A percentile compares a stretch with the other conserved stretches of the same genome.
These are phyloP conservation scores for Boletus sensibilis DNA, from an alignment of 768 basidiomycete genomes.

Conservation along the genomic window DNA sequence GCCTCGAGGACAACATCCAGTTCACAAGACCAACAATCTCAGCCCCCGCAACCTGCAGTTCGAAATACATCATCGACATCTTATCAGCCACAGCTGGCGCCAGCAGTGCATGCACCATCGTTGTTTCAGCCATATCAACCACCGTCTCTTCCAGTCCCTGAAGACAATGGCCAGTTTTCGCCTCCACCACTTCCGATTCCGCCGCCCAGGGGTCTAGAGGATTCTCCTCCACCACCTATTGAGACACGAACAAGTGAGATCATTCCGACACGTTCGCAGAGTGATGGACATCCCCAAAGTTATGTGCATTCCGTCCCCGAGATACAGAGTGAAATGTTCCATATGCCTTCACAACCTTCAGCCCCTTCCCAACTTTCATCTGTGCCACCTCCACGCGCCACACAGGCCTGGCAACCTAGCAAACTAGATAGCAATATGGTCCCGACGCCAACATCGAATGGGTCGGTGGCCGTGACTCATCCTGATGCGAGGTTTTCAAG, in stretches of 20 bases:
- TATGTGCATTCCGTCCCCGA: conserved; percentile 9
- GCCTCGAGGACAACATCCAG: conserved; percentile 24
- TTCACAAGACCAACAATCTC: conserved; percentile 22
- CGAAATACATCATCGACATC: conserved; percentile 7
- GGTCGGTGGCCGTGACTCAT: not conserved
- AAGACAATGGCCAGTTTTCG: conserved; percentile 22
- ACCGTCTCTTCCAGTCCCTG: conserved; percentile 17
- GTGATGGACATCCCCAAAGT: not conserved
- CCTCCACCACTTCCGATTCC: conserved; percentile 32
- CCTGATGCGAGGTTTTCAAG: conserved; percentile 9
- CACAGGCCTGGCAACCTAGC: conserved; percentile 8
- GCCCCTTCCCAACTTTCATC: not conserved
- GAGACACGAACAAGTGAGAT: conserved; percentile 30
- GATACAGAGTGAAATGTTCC: conserved; percentile 27
- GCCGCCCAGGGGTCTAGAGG: conserved; percentile 26
- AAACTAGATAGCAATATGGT: conserved; percentile 1
- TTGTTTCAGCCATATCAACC: conserved; percentile 27
- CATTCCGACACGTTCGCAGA: conserved; percentile 20
- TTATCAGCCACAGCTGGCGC: conserved; percentile 17
- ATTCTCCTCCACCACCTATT: conserved; percentile 20
- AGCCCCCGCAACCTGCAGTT: conserved; percentile 12
- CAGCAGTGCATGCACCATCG: conserved; percentile 17
- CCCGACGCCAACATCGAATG: not conserved
- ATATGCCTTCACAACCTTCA: conserved; percentile 11
- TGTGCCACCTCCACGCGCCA: not conserved